phyloP scores from a whole-genome alignment of 352 stramenopile genomes.

The Pythium plurisporium region DNA sequence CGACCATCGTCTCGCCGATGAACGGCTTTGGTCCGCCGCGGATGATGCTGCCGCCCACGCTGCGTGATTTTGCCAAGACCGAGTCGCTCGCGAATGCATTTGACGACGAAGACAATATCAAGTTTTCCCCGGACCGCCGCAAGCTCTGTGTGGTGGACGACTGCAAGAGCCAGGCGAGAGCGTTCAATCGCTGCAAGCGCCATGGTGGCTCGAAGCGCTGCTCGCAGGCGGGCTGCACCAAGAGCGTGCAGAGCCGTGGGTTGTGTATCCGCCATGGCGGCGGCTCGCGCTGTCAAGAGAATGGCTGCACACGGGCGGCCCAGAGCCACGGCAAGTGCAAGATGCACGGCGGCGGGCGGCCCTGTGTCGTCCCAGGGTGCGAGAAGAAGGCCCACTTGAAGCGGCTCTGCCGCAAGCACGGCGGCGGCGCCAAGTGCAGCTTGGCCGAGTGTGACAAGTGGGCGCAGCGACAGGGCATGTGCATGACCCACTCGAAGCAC shows the following conservation, averaged over 20 bases:
- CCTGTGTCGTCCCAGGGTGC: constrained; percentile 59
- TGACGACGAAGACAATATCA: constrained; percentile 22
- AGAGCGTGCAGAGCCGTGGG: constrained; percentile 73
- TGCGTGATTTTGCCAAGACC: constrained; percentile 7
- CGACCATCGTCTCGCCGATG: constrained; percentile 23
- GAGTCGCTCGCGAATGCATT: constrained; percentile 14
- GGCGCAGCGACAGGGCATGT: constrained; percentile 79
- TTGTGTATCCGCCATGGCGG: constrained; percentile 68
- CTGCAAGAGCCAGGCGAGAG: constrained; percentile 75
- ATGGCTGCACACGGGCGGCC: constrained; percentile 43
- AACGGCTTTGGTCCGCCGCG: constrained; percentile 14
- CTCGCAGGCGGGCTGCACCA: constrained; percentile 61
- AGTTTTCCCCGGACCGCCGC: constrained; percentile 64
- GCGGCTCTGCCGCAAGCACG: constrained; percentile 77
- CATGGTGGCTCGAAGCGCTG: constrained; percentile 83
- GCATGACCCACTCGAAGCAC: constrained; percentile 80
- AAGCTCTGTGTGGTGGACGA: constrained; percentile 72
- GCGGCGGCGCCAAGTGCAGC: constrained; percentile 73
- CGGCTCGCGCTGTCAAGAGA: constrained; percentile 71
- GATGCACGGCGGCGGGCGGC: constrained; percentile 47
- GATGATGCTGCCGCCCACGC: constrained; percentile 13
- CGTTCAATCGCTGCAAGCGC: constrained; percentile 82
- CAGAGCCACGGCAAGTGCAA: constrained; percentile 75
- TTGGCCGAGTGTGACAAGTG: constrained; percentile 71
- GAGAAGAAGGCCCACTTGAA: constrained; percentile 85